Evolutionary conservation across 106 monocot species (phyloP), one percentile per base, ranked within the genome.

Genomic region (Amphibolis antarctica): DNA sequence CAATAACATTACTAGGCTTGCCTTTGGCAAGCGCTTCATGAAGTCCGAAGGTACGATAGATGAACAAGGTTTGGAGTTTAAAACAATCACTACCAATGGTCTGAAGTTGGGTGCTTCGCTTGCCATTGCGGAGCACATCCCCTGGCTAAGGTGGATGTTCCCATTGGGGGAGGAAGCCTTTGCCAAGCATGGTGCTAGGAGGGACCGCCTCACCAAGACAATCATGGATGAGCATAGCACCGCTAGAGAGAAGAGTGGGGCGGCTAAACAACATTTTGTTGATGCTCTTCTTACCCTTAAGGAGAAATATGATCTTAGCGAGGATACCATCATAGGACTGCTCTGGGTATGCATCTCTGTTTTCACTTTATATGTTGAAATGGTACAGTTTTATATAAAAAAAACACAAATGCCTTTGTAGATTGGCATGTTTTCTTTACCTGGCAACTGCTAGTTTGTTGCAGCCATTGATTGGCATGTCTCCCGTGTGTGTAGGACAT

Each of bases 1-100:
- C 80, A 92, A 92, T 73, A 88, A 86, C 79, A 87, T 92, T 17
- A 92, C 88, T 11, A 69, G 92, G 69, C 76, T 92, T 3, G 88
- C 80, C 19, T 92, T 92, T 28, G 92, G 92, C 47, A 92, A 92
- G 73, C 84, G 92, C 12, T 92, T 92, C 45, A 63, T 87, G 67
- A 78, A 73, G 23, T 47, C 82, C 1, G 82, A 82, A 1, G 85
- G 92, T 0, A 71, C 71, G n/a, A 59, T 82, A 21, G 82, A 92
- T 18, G 82, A 82, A 12, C 82, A 92, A 68, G 92, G 92, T 3
- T 20, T 48, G 0, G 86, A 92, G 60, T 87, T 92, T 80, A 92
- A 92, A 65, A 76, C 74, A 5, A 88, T 92, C 11, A 77, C 77
- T 12, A 19, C 64, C 49, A 87, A 87, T 55, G 92, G 87, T 0